phyloP scores from a whole-genome alignment of 2,329 filamentous ascomycete species.

The Colletotrichum sansevieriae region DNA sequence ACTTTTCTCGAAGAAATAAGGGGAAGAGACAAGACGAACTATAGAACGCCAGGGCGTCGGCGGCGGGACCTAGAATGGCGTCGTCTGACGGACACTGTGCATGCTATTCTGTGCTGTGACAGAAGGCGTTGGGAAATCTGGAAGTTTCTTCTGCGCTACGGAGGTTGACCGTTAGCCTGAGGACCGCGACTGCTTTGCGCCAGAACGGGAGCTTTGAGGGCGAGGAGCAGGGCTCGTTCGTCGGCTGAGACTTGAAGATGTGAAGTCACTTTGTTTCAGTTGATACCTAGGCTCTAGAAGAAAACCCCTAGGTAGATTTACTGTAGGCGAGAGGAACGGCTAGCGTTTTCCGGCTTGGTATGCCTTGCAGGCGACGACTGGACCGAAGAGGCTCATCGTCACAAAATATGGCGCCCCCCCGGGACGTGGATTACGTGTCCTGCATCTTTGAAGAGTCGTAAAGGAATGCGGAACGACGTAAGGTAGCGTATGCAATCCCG shows the following conservation, averaged over 20 bases:
- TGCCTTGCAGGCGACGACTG: not conserved
- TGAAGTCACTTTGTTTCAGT: not conserved
- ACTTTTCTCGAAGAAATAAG: not conserved
- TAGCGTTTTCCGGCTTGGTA: not conserved
- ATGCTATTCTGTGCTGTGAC: not conserved
- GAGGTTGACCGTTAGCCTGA: slow-evolving; percentile 21
- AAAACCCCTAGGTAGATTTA: no score
- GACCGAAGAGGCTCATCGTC: not conserved
- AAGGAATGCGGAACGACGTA: slow-evolving; percentile 25
- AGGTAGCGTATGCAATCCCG: not conserved
- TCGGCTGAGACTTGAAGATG: not conserved
- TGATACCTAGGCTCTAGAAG: no score
- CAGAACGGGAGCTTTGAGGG: not conserved
- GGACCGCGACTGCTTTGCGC: not conserved
- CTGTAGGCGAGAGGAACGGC: not conserved
- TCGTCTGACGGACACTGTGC: slow-evolving; percentile 8
- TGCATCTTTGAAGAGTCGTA: not conserved
- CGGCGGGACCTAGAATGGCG: not conserved
- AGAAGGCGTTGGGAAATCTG: no score
- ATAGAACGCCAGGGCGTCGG: not conserved
- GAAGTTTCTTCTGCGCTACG: no score
- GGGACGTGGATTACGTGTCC: not conserved
- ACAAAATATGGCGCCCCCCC: not conserved
- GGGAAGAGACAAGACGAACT: slow-evolving; percentile 15
- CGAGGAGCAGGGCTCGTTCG: not conserved